Percentiles rank a stretch among this genome's conserved stretches.
phyloP scores from a whole-genome alignment of 1,284 basidiomycete genomes.

The Neonothopanus nambi region DNA sequence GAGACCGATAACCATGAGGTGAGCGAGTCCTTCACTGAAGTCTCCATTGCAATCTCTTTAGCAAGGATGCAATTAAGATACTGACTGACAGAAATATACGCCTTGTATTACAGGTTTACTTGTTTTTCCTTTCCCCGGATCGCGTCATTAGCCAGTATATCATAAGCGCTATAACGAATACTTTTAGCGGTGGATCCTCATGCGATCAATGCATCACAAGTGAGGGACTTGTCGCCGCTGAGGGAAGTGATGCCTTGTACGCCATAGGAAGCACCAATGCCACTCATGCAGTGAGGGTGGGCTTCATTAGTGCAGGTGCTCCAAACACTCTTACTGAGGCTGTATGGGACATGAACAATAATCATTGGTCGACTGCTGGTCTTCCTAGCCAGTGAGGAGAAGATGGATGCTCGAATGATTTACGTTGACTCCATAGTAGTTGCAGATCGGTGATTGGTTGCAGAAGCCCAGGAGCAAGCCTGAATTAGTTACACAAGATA shows the following conservation, averaged over 20 bases:
- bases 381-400: no score
- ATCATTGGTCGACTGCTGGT: neutral
- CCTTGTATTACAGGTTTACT: neutral
- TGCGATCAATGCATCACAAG: conserved; percentile 1
- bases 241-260: conserved; percentile 4
- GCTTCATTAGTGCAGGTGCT: conserved; percentile 7
- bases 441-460: no score
- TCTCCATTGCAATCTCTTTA: no score
- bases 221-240: conserved; percentile 3
- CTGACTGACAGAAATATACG: no score
- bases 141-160: conserved; percentile 4
- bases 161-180: neutral
- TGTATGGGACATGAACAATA: neutral
- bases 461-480: no score
- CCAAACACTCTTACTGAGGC: conserved; percentile 8
- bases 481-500: no score
- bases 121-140: conserved; percentile 7
- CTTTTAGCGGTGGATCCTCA: neutral
- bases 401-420: no score
- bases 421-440: no score
- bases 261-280: conserved; percentile 1
- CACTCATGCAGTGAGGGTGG: neutral
- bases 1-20: no score
- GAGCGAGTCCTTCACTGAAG: no score
- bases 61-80: no score